A percentile compares a stretch with the other conserved stretches of the same genome.
Evolutionary conservation across 495 filamentous ascomycete genomes (phyloP).

Genomic region (Massariosphaeria phaeospora): DNA sequence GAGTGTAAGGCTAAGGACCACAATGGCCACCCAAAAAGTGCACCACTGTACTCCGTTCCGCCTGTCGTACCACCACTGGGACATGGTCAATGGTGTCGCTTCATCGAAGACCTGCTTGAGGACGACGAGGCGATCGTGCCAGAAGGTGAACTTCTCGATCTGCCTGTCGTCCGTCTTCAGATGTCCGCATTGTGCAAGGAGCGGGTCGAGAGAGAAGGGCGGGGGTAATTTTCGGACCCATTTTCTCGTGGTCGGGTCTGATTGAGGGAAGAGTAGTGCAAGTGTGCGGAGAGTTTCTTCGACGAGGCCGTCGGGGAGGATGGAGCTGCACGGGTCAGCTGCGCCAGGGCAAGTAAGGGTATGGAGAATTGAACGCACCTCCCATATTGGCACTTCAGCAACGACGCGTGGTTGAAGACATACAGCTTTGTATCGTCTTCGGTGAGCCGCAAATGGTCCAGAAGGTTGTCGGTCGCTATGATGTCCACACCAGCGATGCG

Average conservation of each 20-base stretch:
- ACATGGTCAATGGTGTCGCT: constrained; percentile 42
- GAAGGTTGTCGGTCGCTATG: constrained; percentile 44
- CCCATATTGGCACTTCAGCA: constrained; percentile 35
- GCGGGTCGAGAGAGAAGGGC: constrained; percentile 30
- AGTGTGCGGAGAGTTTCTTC: constrained; percentile 48
- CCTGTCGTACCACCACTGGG: constrained; percentile 51
- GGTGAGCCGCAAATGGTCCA: constrained; percentile 44
- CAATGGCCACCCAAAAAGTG: constrained; percentile 52
- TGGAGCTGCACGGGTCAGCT: constrained; percentile 7
- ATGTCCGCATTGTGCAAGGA: constrained; percentile 24
- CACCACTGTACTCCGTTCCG: constrained; percentile 51
- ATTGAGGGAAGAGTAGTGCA: constrained; percentile 45
- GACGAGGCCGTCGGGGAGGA: constrained; percentile 38
- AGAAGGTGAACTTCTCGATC: constrained; percentile 47
- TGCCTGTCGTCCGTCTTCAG: constrained; percentile 40
- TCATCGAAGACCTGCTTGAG: constrained; percentile 53
- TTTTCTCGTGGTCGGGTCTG: constrained; percentile 13
- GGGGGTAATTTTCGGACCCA: constrained; percentile 1
- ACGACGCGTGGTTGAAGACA: constrained; percentile 46
- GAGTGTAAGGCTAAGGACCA: constrained; percentile 46
- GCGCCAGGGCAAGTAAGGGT: not conserved
- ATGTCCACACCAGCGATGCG: constrained; percentile 43
- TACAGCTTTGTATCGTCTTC: constrained; percentile 39
- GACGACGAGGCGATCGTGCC: constrained; percentile 50
- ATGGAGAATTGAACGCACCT: constrained; percentile 1